phyloP scores from a whole-genome alignment of 768 basidiomycete genomes.

The Tulasnella sp. region DNA sequence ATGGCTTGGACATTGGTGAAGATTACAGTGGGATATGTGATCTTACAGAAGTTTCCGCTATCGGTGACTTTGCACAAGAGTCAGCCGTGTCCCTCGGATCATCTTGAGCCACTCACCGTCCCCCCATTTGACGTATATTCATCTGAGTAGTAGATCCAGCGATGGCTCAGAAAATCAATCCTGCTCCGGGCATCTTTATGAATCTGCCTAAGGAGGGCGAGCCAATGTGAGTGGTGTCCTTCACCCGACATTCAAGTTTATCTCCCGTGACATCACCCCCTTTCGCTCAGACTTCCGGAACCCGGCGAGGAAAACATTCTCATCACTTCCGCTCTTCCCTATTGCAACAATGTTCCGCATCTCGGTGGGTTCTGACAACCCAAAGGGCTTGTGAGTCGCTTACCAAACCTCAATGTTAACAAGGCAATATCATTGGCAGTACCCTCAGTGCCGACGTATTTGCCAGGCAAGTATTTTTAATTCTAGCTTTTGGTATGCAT shows the following conservation, averaged over 20 bases:
- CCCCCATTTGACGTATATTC: neutral
- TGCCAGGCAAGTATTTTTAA: constrained; percentile 57
- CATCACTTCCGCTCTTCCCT: constrained; percentile 91
- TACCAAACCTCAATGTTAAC: neutral
- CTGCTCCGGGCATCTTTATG: constrained; percentile 38
- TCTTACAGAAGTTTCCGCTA: neutral
- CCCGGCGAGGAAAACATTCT: constrained; percentile 81
- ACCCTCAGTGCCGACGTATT: constrained; percentile 96
- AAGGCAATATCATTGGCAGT: constrained; percentile 89
- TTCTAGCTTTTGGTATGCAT: neutral
- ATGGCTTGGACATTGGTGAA: neutral
- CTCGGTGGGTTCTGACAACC: constrained; percentile 49
- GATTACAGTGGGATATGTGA: neutral
- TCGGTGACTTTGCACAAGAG: neutral
- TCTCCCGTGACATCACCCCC: constrained; percentile 1
- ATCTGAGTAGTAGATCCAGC: neutral
- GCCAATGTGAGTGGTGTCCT: constrained; percentile 34
- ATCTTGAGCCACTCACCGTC: neutral
- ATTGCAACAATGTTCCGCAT: constrained; percentile 96
- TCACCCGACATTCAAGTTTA: neutral
- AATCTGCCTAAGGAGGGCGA: constrained; percentile 38
- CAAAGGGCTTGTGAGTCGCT: neutral
- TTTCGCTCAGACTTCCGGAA: constrained; percentile 53
- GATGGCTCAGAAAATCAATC: constrained; percentile 6
- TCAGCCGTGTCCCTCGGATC: neutral